Evolutionary conservation across 2,329 filamentous ascomycete species (phyloP), one percentile per base, ranked within the genome.

Genomic region (Amesomyces nigricolor): DNA sequence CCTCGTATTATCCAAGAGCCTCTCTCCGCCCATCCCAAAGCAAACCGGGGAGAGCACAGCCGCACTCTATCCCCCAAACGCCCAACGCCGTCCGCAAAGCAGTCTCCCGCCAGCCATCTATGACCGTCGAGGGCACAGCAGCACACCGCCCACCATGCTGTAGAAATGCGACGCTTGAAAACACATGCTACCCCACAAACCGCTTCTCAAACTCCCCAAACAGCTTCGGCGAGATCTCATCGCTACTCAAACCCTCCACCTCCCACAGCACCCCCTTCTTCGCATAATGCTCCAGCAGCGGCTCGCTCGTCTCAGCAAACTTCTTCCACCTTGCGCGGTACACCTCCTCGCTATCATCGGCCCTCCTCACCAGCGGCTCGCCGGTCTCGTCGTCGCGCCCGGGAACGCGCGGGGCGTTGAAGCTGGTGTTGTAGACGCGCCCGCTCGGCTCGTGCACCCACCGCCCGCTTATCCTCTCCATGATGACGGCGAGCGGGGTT

Each of bases 361-460:
- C 78, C 53, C 94, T 80, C 68, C 95, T 87, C 5, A 87, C 86
- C 59, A 99, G 78, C 19, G 80, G 76, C 69, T 99, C 94, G 14
- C 94, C 94, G 0, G 94, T 99, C 47, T 96, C 68, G 70, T 99
- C 94, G 71, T 99, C 94, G 62, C 78, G 82, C 26, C 94, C 92
- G 0, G 83, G 73, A 1, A 91, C 83, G 62, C 86, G 87, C 0
- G 94, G 94, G 7, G 88, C 80, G 67, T 97, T 91, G 76, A 96
- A 99, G 0, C 85, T 85, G 2, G 91, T 95, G 70, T 99, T 99
- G 77, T 99, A 99, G 14, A 96, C 87, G 29, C 94, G 81, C 1
- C 94, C 94, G 0, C 90, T 95, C 0, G 90, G 85, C 65, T 88
- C 88, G 72, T 99, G 94, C 40, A 96, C 87, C 91, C 91, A 96